Base-by-base conservation (phyloP, 1,139 yeast species). In the Protomyces gravidus region DNA sequence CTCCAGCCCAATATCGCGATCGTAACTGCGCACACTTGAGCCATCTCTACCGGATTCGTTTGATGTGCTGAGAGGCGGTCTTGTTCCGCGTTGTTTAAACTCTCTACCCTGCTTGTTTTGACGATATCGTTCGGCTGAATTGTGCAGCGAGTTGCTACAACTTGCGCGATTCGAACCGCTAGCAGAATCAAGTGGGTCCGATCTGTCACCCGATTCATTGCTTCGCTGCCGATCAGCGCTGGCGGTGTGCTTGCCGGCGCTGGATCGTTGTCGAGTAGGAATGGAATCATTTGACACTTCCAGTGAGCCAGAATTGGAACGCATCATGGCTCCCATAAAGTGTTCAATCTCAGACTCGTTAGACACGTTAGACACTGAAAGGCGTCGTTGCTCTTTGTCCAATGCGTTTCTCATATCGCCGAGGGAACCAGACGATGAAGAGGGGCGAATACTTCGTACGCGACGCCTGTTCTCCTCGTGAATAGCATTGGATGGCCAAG, bases 241-340 rank as follows among this genome's bases (percentile, higher is more conserved):
- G 23, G 23, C 42, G 4, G 42, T 15, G 19, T 9, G 21, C 21
- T 17, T n/a, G 9, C 42, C 42, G 19, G 42, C 42, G 21, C 42
- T 36, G 5, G 42, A 36, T 4, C 42, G 42, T 15, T 36, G 42
- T 11, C 42, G 42, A 11, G 42, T 36, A 2, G 42, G 42, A 4
- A 36, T 36, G 21, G 42, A 36, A 17, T 36, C 42, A 17, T 36
- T 36, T 6, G 42, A 36, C 9, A 36, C 17, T 7, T 36, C 42
- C 11, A 17, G 23, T 5, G 42, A 36, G 5, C 42, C 42, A 13
- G 21, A n/a, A 11, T 19, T 19, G 3, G 42, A 36, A 15, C 17
- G 42, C 17, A 52, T 52, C 57, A 52, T 52, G 42, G 50, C 28
- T n/a, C 45, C 42, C 57, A 52, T 52, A 32, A 52, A 28, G 33